Base-by-base conservation (phyloP, 2,329 filamentous ascomycete genomes). In the Mycocentrospora acerina region DNA sequence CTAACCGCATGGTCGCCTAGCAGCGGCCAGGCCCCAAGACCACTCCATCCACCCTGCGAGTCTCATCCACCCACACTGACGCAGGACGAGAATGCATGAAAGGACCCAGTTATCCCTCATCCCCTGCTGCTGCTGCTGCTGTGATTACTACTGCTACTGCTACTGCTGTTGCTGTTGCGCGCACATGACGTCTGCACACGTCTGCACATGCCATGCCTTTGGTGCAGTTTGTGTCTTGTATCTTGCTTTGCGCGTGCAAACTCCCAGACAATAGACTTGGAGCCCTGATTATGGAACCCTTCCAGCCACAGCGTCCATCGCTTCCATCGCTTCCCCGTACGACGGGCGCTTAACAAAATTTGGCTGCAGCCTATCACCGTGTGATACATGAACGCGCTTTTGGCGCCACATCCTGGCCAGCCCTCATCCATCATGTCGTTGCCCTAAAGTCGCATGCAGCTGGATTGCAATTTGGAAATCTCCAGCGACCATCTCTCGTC, bases 331-430 rank as follows among this genome's bases (percentile, higher is more conserved):
- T 54, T 53, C 43, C 46, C 19, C 9, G 19, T 22, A 22, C 19
- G 19, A 22, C 25, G 25, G 13, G 25, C 25, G 13, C 6, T 14
- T n/a, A 14, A 27, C 12, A 5, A 27, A 14, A 11, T 14, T 11
- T 7, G 25, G 11, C 25, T 35, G 38, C 44, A 49, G 41, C 62
- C 60, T 57, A 64, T 64, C 55, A 59, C 48, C 30, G 28, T 40
- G 46, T 53, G 35, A 35, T 44, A 42, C 45, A 46, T 32, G 37
- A 22, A 40, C 46, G 44, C 50, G 45, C 46, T 45, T 55, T 45
- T 53, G 44, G 50, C 53, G 55, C 54, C 40, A 31, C 35, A 60
- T 51, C 53, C 57, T 45, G 35, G 50, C 38, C 31, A 32, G 36
- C 37, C 40, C 44, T 34, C 41, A 51, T 39, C 42, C 45, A 44